Percentiles rank a stretch among this genome's conserved stretches.
Evolutionary conservation across 371 early-diverging fungal genomes (phyloP).

Genomic region (Apophysomyces trapeziformis): DNA sequence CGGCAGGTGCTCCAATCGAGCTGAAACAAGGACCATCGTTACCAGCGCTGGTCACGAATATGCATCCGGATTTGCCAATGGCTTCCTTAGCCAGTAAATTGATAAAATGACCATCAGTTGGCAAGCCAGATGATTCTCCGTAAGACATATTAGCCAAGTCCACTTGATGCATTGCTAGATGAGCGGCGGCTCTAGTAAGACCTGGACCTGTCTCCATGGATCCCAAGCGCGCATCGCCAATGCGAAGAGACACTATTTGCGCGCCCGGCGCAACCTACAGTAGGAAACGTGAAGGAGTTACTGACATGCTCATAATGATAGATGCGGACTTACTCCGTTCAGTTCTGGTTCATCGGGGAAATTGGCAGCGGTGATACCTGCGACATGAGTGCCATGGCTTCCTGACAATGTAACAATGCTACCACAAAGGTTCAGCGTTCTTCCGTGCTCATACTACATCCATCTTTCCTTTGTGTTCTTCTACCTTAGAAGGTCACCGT

Average conservation of each 20-base stretch:
- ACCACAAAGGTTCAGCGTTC: neutral
- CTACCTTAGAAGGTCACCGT: constrained; percentile 74
- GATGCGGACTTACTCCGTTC: constrained; percentile 73
- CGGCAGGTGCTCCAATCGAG: constrained; percentile 90
- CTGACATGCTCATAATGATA: neutral
- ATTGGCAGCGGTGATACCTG: constrained; percentile 83
- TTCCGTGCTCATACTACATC: neutral
- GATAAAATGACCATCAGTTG: constrained; percentile 83
- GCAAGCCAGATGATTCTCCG: constrained; percentile 80
- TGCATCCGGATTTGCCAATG: constrained; percentile 79
- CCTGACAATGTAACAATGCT: constrained; percentile 85
- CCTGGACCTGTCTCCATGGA: constrained; percentile 90
- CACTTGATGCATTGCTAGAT: constrained; percentile 73
- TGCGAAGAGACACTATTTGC: constrained; percentile 91
- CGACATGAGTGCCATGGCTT: constrained; percentile 94
- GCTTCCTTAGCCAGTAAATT: constrained; percentile 81
- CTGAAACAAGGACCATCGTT: constrained; percentile 91
- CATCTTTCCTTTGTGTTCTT: neutral
- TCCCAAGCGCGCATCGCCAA: constrained; percentile 87
- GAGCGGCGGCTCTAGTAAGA: constrained; percentile 83
- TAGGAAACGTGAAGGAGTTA: neutral
- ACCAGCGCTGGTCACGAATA: constrained; percentile 91
- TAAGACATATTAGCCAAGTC: constrained; percentile 97
- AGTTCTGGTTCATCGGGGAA: constrained; percentile 83
- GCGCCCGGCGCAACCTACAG: constrained; percentile 84